These are phyloP conservation scores for Glycine latifolia DNA, from an alignment of 306 rosid species.

Conservation along the genomic window DNA sequence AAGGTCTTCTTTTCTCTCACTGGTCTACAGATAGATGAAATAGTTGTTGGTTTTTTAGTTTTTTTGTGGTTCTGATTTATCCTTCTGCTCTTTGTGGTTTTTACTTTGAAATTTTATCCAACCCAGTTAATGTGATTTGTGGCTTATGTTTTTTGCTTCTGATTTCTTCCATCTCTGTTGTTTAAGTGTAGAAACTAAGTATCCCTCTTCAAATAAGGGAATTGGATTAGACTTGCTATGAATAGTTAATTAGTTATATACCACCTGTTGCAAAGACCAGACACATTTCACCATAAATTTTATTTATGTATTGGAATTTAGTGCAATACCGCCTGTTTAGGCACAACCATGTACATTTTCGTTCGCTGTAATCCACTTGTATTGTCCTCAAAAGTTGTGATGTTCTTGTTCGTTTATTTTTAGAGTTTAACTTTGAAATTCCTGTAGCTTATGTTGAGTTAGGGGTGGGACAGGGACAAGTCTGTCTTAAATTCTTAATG, in stretches of 20 bases:
- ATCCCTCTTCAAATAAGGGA: slow-evolving; percentile 18
- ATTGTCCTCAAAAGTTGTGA: slow-evolving; percentile 21
- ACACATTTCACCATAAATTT: slow-evolving; percentile 25
- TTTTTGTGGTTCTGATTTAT: slow-evolving; percentile 44
- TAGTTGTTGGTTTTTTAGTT: slow-evolving; percentile 9
- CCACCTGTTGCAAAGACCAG: neutral
- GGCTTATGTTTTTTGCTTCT: slow-evolving; percentile 21
- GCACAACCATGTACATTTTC: neutral
- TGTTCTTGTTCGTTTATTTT: neutral
- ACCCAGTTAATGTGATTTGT: slow-evolving; percentile 20
- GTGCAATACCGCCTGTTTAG: too few relatives aligned
- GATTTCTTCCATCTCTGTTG: slow-evolving; percentile 35
- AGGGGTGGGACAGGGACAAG: slow-evolving; percentile 14
- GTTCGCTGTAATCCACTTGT: neutral
- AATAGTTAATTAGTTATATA: neutral
- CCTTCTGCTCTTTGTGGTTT: neutral
- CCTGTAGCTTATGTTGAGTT: slow-evolving; percentile 31
- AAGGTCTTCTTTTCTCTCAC: slow-evolving; percentile 56
- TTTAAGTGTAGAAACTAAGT: slow-evolving; percentile 13
- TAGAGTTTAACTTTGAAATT: slow-evolving; percentile 15
- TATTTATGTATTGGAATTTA: neutral
- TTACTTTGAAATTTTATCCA: slow-evolving; percentile 26
- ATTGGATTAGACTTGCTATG: slow-evolving; percentile 17
- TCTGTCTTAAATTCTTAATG: slow-evolving; percentile 8
- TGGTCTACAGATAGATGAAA: neutral